Evolutionary conservation across 106 monocot genomes (phyloP).

Genomic region (Alisma plantagoaquatica): DNA sequence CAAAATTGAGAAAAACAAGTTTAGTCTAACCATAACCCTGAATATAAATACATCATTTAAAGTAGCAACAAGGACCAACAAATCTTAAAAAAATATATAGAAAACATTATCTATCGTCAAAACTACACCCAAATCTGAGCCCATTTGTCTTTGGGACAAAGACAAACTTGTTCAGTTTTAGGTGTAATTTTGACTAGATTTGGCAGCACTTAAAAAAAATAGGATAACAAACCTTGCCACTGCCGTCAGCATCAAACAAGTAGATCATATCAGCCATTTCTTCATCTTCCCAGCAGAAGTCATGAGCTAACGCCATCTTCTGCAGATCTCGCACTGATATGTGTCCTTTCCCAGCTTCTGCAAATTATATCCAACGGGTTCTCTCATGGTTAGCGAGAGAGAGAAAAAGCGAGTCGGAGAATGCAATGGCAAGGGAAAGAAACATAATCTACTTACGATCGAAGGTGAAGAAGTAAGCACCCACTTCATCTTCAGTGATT

Average conservation of each 20-base stretch:
- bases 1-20: no score
- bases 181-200: no score
- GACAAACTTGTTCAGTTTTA: no score
- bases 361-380: conserved; percentile 2
- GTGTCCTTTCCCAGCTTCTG: conserved; percentile 70
- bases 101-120: no score
- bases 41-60: no score
- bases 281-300: conserved; percentile 66
- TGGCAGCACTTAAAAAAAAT: no score
- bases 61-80: no score
- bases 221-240: conserved; percentile 70
- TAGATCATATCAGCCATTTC: conserved; percentile 75
- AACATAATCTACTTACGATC: conserved; percentile 35
- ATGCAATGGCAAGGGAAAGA: background rate
- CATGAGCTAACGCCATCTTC: conserved; percentile 61
- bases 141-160: no score
- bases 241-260: conserved; percentile 58
- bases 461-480: conserved; percentile 77
- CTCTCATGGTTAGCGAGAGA: background rate
- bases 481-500: conserved; percentile 69
- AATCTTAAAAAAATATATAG: no score
- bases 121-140: no score
- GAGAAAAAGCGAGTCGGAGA: background rate
- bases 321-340: conserved; percentile 45
- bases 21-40: no score